Base-by-base conservation (phyloP, 805 yeast species). In the Jamesozyma jinghongensis region DNA sequence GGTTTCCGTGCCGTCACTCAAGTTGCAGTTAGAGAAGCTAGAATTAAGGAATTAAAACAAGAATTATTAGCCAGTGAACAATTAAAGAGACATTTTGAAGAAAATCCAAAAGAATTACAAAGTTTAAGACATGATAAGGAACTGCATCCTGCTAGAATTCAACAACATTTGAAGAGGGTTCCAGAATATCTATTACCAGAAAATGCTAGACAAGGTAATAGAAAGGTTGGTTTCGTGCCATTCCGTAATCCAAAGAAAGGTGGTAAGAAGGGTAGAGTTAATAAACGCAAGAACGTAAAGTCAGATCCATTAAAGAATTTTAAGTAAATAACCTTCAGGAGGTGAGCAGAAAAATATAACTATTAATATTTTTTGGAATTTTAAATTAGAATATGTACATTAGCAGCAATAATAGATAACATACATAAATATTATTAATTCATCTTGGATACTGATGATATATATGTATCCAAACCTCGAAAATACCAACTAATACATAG, bases 1-100 rank as follows among this genome's bases (percentile, higher is more conserved):
- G 96, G 95, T 0, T 92, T 90, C 67, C 76, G 97, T 65, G 84
- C 97, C 0, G 94, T 92, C 19, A 92, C 98, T 0, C 77, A 77
- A 42, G 80, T 82, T 8, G 84, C 95, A 0, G 77, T 92, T 19
- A 78, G 97, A 63, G 97, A 92, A 56, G 97, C 97, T 1, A 75
- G 97, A 55, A 74, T 87, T 42, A 83, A 78, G 60, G 98, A 92
- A 58, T 72, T 90, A 61, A 84, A 84, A 61, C 75, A 79, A 50
- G 97, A 92, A 62, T 70, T 92, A 59, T 68, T 92, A 47, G 77
- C 90, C 34, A 84, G 94, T 51, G 96, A 86, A 43, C 87, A 85
- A 58, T 73, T 92, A 59, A 86, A 87, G 64, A 75, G 96, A 57
- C 95, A 86, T 65, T 92, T 92, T 59, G 96, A 90, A 62, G 97